Conservation (phyloP, 345 rosid genomes). For the Nephelium lappaceum region DNA sequence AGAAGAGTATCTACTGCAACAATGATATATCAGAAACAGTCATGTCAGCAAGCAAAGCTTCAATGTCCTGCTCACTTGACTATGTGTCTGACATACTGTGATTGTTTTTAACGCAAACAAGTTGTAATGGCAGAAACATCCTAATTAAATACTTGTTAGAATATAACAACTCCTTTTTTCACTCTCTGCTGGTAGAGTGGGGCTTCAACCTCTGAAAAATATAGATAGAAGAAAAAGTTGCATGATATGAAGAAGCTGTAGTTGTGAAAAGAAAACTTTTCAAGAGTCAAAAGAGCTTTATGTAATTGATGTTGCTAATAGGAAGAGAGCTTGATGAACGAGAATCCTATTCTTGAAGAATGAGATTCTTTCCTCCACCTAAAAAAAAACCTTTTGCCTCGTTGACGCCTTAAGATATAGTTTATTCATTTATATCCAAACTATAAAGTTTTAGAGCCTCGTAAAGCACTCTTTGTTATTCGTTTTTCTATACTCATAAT, state of each 20-base stretch:
- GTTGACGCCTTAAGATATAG: slow-evolving; percentile 48
- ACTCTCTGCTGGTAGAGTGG: slow-evolving; percentile 8
- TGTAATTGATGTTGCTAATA: slow-evolving; percentile 37
- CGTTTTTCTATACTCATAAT: slow-evolving; percentile 16
- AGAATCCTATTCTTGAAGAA: slow-evolving; percentile 66
- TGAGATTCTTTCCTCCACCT: slow-evolving; percentile 60
- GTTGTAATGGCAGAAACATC: slow-evolving; percentile 6
- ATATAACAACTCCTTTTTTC: background rate
- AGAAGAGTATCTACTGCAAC: slow-evolving; percentile 10
- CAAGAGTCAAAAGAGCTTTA: slow-evolving; percentile 23
- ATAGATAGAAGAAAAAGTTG: slow-evolving; percentile 14
- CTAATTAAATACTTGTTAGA: background rate
- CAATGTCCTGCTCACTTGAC: background rate
- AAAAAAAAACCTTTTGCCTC: slow-evolving; percentile 21
- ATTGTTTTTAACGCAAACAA: background rate
- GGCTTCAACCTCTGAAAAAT: background rate
- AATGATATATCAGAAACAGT: background rate
- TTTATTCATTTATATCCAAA: slow-evolving; percentile 56
- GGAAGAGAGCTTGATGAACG: slow-evolving; percentile 48
- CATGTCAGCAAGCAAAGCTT: slow-evolving; percentile 7
- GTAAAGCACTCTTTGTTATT: slow-evolving; percentile 37
- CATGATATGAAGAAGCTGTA: background rate
- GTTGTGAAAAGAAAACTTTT: slow-evolving; percentile 15
- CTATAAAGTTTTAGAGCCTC: slow-evolving; percentile 27
- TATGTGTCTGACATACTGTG: background rate